These are phyloP conservation scores for Yarrowia yakushimensis DNA, from an alignment of 805 yeast species.

Conservation along the genomic window DNA sequence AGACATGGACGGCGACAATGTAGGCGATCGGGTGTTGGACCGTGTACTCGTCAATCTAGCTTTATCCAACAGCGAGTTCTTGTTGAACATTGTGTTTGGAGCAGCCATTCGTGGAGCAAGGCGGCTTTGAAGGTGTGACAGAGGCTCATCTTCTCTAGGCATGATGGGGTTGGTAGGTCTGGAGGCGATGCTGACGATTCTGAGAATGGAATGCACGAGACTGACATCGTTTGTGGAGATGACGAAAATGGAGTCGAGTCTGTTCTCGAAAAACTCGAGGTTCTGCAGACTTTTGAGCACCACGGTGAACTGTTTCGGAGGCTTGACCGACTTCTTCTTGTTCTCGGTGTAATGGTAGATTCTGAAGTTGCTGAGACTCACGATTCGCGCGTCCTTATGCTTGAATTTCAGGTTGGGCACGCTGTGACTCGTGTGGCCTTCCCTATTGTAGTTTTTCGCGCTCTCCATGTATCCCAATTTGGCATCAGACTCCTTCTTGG, in stretches of 20 bases:
- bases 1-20: not conserved
- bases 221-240: constrained; percentile 7
- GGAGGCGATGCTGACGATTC: constrained; percentile 10
- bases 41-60: not conserved
- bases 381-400: constrained; percentile 8
- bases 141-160: not conserved
- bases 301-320: constrained; percentile 20
- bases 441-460: constrained; percentile 2
- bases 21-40: not conserved
- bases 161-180: not conserved
- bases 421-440: not conserved
- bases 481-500: constrained; percentile 17
- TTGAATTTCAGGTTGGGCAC: constrained; percentile 9
- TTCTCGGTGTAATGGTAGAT: not conserved
- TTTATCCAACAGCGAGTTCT: constrained; percentile 9
- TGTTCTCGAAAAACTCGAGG: constrained; percentile 9
- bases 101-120: constrained; percentile 4
- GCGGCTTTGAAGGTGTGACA: not conserved
- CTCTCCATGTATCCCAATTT: constrained; percentile 13
- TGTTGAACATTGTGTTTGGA: constrained; percentile 13
- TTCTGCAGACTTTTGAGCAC: constrained; percentile 14
- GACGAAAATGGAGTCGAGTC: constrained; percentile 2
- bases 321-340: not conserved
- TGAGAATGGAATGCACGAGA: constrained; percentile 7
- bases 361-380: not conserved